Percentiles rank a stretch among this genome's conserved stretches.
These are phyloP conservation scores for Trypanosoma cruzi DNA, from an alignment of 208 protist genomes.

Conservation along the genomic window DNA sequence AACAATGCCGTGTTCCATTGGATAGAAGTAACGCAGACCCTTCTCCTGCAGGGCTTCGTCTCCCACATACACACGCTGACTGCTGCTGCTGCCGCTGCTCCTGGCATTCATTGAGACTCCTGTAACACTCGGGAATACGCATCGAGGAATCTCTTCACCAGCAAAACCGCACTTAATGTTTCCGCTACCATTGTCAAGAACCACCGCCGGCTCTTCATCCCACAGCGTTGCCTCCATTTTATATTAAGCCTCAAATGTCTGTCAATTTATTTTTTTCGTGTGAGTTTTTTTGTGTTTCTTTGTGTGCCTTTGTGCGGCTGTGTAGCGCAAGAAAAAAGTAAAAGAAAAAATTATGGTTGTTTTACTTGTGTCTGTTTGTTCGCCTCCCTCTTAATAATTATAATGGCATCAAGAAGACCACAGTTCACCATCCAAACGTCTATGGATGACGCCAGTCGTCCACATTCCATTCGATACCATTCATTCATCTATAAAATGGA, in stretches of 20 bases:
- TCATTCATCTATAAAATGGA: constrained; percentile 3
- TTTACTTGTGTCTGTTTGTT: too few species aligned
- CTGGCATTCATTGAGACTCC: constrained; percentile 92
- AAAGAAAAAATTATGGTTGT: too few species aligned
- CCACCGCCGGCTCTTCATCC: constrained; percentile 68
- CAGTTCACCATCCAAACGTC: background rate
- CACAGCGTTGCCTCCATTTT: constrained; percentile 41
- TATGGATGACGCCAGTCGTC: constrained; percentile 1
- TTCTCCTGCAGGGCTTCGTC: constrained; percentile 94
- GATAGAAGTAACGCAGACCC: constrained; percentile 89
- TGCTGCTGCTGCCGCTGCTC: constrained; percentile 80
- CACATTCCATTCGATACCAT: background rate
- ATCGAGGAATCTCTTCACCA: constrained; percentile 96
- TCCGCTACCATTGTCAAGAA: constrained; percentile 87
- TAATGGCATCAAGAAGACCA: background rate
- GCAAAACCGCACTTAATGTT: constrained; percentile 96
- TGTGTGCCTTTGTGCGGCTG: background rate
- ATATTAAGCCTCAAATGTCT: background rate
- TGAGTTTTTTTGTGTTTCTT: too few species aligned
- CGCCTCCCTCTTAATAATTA: too few species aligned
- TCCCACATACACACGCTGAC: constrained; percentile 94
- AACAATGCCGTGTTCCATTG: constrained; percentile 96
- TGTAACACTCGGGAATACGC: constrained; percentile 96
- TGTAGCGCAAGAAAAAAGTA: constrained; percentile 7
- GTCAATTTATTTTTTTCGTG: background rate